Evolutionary conservation across 2,329 filamentous ascomycete species (phyloP), one percentile per base, ranked within the genome.

Genomic region (Beauveria medogensis): DNA sequence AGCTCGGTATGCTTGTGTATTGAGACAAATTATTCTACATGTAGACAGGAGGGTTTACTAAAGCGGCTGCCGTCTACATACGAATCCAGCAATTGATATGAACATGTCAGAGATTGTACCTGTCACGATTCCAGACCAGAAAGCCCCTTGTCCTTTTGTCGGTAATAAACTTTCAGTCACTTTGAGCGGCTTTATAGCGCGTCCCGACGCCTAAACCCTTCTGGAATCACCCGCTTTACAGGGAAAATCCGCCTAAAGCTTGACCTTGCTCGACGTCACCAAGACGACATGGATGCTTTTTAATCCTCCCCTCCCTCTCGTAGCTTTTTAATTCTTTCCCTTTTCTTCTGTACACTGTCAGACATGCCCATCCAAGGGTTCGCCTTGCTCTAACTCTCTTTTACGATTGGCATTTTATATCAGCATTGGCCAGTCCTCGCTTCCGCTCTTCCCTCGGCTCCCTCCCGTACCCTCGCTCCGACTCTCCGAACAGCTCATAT

Each of bases 231-330:
- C 52, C 40, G 40, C 22, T 8, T 37, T 37, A 18, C 24, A 43
- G 37, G 14, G n/a, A 30, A n/a, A 8, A 3, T 22, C 22, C 52
- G 24, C 26, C 26, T 8, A 16, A 34, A 46, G 40, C 41, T 30
- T 22, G 41, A 46, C 30, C 16, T 47, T 57, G 12, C 46, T 60
- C 57, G 57, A 60, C 57, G 57, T 60, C 57, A 60, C 57, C 28
- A 20, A 41, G 46, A 44, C 57, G 30, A 9, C 14, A 44, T 52
- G n/a, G 12, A 37, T 37, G 22, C 46, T 51, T 52, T 59, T 53
- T 46, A 34, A 51, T 9, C 47, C 44, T 46, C 18, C 50, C 50
- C 50, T 40, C 41, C 26, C 48, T 44, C 22, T 37, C 34, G 24
- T 52, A 40, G 16, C 41, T 44, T 14, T 53, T 53, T 30, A 6